Evolutionary conservation across 1,284 basidiomycete species (phyloP).

Genomic region (Sanghuangporus baumii): DNA sequence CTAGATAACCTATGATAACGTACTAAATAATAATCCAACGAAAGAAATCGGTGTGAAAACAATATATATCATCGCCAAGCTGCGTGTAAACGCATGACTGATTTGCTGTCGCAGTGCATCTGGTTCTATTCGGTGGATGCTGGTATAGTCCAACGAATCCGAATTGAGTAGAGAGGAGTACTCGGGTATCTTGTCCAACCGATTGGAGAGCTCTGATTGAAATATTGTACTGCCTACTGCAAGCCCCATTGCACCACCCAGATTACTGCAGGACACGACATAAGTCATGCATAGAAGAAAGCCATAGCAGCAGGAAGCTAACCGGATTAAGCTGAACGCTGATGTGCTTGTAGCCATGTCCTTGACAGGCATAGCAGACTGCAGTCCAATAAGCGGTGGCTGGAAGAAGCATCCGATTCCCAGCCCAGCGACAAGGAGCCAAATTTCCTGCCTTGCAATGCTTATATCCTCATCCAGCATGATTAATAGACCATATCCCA

Average conservation of each 20-base stretch:
- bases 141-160: slow-evolving; percentile 17
- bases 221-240: slow-evolving; percentile 25
- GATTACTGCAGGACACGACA: slow-evolving; percentile 19
- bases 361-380: slow-evolving; percentile 40
- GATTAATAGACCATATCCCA: slow-evolving; percentile 32
- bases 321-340: slow-evolving; percentile 28
- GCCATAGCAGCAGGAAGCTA: slow-evolving; percentile 21
- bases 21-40: slow-evolving; percentile 13
- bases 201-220: slow-evolving; percentile 15
- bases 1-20: neutral
- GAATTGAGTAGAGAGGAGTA: neutral
- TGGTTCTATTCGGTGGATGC: slow-evolving; percentile 19
- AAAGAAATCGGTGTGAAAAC: slow-evolving; percentile 13
- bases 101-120: slow-evolving; percentile 13
- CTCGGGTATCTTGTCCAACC: slow-evolving; percentile 15
- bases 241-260: slow-evolving; percentile 31
- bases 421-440: slow-evolving; percentile 29
- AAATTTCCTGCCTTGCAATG: slow-evolving; percentile 28
- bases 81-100: slow-evolving; percentile 15
- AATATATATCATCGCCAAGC: slow-evolving; percentile 17
- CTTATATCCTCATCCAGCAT: slow-evolving; percentile 28
- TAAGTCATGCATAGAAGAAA: neutral
- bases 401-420: slow-evolving; percentile 35
- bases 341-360: slow-evolving; percentile 41
- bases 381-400: slow-evolving; percentile 32